phyloP scores from a whole-genome alignment of 768 basidiomycete genomes.

The Suillus sp. region DNA sequence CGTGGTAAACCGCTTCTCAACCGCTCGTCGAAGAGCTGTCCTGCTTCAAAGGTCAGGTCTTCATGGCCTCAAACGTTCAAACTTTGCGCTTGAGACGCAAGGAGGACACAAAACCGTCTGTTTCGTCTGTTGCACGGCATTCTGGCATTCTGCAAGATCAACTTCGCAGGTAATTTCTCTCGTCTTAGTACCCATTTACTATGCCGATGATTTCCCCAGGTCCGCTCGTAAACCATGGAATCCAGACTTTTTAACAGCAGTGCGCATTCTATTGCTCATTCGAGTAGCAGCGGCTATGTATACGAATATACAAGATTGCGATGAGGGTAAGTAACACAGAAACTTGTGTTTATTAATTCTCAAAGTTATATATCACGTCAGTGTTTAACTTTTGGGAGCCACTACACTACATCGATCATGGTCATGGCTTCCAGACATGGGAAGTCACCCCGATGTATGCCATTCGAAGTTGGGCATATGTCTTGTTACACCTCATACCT shows the following conservation, averaged over 20 bases:
- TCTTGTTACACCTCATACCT: conserved; percentile 76
- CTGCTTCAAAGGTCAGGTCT: background rate
- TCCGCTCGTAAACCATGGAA: conserved; percentile 79
- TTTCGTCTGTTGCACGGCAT: conserved; percentile 47
- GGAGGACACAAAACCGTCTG: conserved; percentile 24
- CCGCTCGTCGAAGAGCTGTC: no score
- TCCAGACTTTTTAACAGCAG: conserved; percentile 81
- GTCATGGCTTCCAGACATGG: conserved; percentile 97
- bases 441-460: conserved; percentile 89
- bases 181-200: conserved; percentile 9
- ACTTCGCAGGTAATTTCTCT: conserved; percentile 59
- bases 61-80: conserved; percentile 52
- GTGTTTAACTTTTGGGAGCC: conserved; percentile 99
- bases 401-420: conserved; percentile 84
- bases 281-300: conserved; percentile 92
- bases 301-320: conserved; percentile 91
- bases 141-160: conserved; percentile 79
- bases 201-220: conserved; percentile 26
- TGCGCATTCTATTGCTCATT: conserved; percentile 80
- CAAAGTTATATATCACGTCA: conserved; percentile 33
- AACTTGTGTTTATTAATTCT: conserved; percentile 2
- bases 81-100: conserved; percentile 54
- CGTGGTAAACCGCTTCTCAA: background rate
- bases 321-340: conserved; percentile 69
- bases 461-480: conserved; percentile 95